Evolutionary conservation across 768 basidiomycete species (phyloP).

Genomic region (Glaciozyma martinii): DNA sequence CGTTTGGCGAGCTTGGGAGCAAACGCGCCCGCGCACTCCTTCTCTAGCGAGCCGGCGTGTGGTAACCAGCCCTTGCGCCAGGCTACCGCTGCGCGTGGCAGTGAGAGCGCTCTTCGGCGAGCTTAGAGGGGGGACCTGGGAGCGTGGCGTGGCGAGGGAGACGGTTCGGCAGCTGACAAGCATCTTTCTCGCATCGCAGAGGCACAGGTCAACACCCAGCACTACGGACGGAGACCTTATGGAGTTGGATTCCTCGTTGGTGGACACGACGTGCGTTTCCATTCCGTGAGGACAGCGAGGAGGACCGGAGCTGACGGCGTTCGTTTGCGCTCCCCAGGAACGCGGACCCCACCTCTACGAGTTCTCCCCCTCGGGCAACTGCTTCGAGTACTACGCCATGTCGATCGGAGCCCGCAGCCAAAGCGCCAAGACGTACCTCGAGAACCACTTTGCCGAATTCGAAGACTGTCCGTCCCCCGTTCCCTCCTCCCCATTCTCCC

Average conservation of each 20-base stretch:
- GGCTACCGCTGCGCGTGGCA: too few relatives aligned
- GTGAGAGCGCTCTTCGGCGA: too few relatives aligned
- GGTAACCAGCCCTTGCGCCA: too few relatives aligned
- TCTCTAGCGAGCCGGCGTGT: too few relatives aligned
- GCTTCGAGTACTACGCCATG: conserved; percentile 96
- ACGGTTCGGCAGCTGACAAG: too few relatives aligned
- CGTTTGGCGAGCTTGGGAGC: too few relatives aligned
- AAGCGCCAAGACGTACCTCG: conserved; percentile 96
- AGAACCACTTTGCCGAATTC: conserved; percentile 85
- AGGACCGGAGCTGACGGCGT: not conserved
- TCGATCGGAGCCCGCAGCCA: conserved; percentile 97
- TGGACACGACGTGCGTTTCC: conserved; percentile 60
- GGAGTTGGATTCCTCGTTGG: conserved; percentile 98
- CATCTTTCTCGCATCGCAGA: conserved; percentile 46
- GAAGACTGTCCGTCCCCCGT: conserved; percentile 58
- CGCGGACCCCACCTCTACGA: conserved; percentile 97
- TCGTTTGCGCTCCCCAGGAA: conserved; percentile 45
- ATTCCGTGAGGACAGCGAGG: not conserved
- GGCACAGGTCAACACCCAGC: conserved; percentile 97
- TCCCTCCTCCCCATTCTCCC: conserved; percentile 2
- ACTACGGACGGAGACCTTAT: conserved; percentile 93
- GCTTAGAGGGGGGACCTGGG: too few relatives aligned
- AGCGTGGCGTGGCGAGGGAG: too few relatives aligned
- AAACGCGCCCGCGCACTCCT: too few relatives aligned
- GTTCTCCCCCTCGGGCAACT: conserved; percentile 94